A percentile compares a stretch with the other conserved stretches of the same genome.
Conservation (phyloP, 179 eudicot genomes). For the Gypsophila paniculata region DNA sequence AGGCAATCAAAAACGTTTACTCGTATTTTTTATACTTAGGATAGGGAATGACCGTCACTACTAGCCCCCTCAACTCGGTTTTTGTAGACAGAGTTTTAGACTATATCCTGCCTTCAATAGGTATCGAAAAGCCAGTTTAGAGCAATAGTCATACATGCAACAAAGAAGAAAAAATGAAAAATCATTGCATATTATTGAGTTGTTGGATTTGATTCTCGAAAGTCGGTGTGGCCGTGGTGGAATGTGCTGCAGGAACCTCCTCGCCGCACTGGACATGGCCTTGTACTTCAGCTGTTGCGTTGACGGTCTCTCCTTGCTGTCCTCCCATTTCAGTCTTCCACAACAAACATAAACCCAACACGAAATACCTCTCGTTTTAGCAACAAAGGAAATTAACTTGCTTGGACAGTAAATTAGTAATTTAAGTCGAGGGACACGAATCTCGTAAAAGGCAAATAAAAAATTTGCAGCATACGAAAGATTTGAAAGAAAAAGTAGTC, state of each 20-base stretch:
- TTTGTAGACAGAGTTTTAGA: too few species aligned
- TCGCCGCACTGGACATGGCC: constrained; percentile 24
- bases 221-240: constrained; percentile 18
- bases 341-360: neutral
- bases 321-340: constrained; percentile 20
- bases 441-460: too few species aligned
- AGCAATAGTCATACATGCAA: neutral
- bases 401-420: too few species aligned
- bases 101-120: neutral
- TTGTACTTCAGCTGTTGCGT: constrained; percentile 11
- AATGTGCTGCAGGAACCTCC: constrained; percentile 22
- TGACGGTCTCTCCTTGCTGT: constrained; percentile 21
- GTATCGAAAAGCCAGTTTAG: constrained; percentile 5
- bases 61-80: too few species aligned
- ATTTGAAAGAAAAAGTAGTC: too few species aligned
- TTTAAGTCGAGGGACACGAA: too few species aligned
- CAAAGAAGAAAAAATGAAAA: neutral
- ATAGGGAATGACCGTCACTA: too few species aligned
- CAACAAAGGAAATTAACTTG: too few species aligned
- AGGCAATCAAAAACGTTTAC: too few species aligned
- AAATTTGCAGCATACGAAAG: too few species aligned
- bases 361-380: neutral
- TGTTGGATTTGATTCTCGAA: constrained; percentile 27
- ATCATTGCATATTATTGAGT: constrained; percentile 25
- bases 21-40: too few species aligned